phyloP scores from a whole-genome alignment of 2,329 filamentous ascomycete species.

The Polytolypa hystricis region DNA sequence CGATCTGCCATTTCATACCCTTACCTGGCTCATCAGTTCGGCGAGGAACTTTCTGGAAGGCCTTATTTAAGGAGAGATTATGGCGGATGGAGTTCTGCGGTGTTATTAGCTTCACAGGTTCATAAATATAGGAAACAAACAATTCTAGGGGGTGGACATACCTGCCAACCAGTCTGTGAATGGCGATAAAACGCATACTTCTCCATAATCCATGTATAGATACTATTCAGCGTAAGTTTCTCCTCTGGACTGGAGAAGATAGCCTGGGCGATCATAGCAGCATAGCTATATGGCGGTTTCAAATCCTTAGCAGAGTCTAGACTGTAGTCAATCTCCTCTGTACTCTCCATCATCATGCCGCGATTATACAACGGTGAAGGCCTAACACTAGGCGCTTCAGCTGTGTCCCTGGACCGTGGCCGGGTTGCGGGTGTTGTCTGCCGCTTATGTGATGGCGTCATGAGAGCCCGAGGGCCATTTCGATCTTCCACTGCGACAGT shows the following conservation, averaged over 20 bases:
- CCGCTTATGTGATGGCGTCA: conserved; percentile 34
- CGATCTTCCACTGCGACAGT: background rate
- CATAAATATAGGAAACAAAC: conserved; percentile 1
- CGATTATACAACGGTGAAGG: conserved; percentile 39
- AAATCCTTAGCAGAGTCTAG: conserved; percentile 77
- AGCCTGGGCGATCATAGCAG: conserved; percentile 91
- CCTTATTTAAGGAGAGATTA: conserved; percentile 88
- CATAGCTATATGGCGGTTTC: conserved; percentile 94
- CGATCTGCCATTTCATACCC: conserved; percentile 98
- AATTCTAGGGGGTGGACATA: conserved; percentile 31
- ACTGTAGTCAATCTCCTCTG: conserved; percentile 48
- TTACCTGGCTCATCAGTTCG: conserved; percentile 93
- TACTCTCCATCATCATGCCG: conserved; percentile 44
- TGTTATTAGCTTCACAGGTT: conserved; percentile 2
- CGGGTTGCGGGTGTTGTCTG: conserved; percentile 19
- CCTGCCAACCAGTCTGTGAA: conserved; percentile 83
- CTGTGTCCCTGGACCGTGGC: conserved; percentile 11
- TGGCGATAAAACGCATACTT: conserved; percentile 90
- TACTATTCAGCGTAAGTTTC: conserved; percentile 81
- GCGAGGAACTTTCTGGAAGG: conserved; percentile 85
- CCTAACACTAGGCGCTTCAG: conserved; percentile 15
- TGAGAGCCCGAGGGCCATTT: conserved; percentile 10
- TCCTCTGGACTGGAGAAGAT: conserved; percentile 79
- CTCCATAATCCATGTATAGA: conserved; percentile 85
- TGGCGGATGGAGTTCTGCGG: conserved; percentile 85